Conservation (phyloP, 352 stramenopile genomes). For the Globisporangium paddicum region DNA sequence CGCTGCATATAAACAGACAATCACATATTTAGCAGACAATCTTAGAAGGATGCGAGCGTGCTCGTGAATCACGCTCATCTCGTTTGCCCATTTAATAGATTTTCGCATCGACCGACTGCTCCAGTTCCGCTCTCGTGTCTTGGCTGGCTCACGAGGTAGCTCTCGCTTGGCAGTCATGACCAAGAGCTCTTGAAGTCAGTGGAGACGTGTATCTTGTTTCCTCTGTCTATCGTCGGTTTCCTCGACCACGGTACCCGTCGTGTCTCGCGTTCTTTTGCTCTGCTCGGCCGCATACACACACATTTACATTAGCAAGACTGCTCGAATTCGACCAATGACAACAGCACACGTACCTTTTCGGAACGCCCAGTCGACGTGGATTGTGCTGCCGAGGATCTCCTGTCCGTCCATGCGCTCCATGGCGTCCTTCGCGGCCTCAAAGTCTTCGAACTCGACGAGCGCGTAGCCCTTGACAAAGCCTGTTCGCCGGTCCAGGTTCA, state of each 20-base stretch:
- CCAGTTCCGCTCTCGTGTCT: background rate
- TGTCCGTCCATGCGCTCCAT: conserved; percentile 92
- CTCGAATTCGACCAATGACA: background rate
- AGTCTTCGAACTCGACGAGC: conserved; percentile 92
- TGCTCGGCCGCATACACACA: conserved; percentile 4
- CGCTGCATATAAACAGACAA: background rate
- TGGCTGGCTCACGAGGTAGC: background rate
- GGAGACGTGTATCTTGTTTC: background rate
- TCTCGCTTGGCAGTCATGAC: too few species aligned
- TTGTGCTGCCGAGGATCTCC: conserved; percentile 85
- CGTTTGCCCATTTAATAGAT: conserved; percentile 5
- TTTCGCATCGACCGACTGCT: conserved; percentile 1
- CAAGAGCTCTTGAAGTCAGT: background rate
- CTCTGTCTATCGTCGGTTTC: conserved; percentile 40
- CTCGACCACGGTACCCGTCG: conserved; percentile 28
- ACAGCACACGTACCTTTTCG: conserved; percentile 36
- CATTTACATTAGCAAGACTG: background rate
- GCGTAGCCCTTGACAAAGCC: conserved; percentile 97
- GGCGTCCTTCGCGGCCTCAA: conserved; percentile 87
- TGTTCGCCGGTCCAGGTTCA: conserved; percentile 94
- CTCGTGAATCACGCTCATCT: background rate
- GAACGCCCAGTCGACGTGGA: conserved; percentile 95
- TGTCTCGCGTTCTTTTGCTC: conserved; percentile 20
- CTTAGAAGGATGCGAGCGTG: too few species aligned
- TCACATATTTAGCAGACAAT: conserved; percentile 2